These are phyloP conservation scores for Leccinum subrobustum DNA, from an alignment of 1,284 basidiomycete genomes.

Conservation along the genomic window DNA sequence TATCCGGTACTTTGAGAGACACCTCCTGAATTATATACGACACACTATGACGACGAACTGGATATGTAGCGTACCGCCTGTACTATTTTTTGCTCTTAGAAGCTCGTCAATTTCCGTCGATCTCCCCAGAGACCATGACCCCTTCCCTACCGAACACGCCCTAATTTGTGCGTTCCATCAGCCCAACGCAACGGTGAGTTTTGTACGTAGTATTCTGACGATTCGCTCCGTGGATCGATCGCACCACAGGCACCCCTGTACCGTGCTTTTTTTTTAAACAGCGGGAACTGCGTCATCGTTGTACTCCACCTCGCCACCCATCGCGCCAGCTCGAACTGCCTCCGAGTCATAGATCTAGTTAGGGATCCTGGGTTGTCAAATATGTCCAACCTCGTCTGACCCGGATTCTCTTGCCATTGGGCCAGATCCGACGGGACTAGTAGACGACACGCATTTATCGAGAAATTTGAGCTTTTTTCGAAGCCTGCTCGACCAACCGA, in stretches of 20 bases:
- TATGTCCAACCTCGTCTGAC: not conserved
- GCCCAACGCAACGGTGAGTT: not conserved
- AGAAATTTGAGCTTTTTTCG: not conserved
- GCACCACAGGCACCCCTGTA: not conserved
- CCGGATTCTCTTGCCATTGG: not conserved
- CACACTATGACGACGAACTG: slow-evolving; percentile 8
- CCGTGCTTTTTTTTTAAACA: slow-evolving; percentile 5
- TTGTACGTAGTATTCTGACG: slow-evolving; percentile 8
- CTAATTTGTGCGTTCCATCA: not conserved
- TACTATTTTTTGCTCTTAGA: slow-evolving; percentile 29
- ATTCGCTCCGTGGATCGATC: slow-evolving; percentile 12
- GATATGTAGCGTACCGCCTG: slow-evolving; percentile 26
- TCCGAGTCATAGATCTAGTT: not conserved
- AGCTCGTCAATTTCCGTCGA: slow-evolving; percentile 25
- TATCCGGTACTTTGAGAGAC: slow-evolving; percentile 9
- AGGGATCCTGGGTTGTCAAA: not conserved
- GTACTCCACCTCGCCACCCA: not conserved
- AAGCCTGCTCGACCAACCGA: not conserved
- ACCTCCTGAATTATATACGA: slow-evolving; percentile 10
- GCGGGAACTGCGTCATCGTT: not conserved
- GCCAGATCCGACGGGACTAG: not conserved
- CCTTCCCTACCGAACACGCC: not conserved
- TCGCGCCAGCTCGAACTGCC: not conserved
- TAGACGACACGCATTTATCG: not conserved
- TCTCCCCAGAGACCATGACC: not conserved